These are phyloP conservation scores for Phytophthora megakarya DNA, from an alignment of 352 stramenopile genomes.

Conservation along the genomic window DNA sequence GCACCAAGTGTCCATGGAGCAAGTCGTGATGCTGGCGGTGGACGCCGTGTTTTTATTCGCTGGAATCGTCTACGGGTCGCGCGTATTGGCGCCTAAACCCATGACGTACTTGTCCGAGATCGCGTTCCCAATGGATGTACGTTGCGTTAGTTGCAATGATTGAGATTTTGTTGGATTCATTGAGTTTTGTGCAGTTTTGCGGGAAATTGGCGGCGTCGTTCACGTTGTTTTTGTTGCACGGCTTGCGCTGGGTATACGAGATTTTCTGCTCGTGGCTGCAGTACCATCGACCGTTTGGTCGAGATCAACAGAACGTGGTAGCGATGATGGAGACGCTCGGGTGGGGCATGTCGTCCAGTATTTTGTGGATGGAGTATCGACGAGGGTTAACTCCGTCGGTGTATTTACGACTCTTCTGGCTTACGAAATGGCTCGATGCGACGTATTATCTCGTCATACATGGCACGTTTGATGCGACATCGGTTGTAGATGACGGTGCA, in stretches of 20 bases:
- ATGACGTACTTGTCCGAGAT: conserved; percentile 86
- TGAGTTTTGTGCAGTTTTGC: too few relatives aligned
- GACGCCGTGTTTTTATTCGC: conserved; percentile 58
- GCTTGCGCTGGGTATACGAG: conserved; percentile 56
- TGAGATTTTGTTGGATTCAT: conserved; percentile 3
- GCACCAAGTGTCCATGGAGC: conserved; percentile 26
- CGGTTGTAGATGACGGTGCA: background rate
- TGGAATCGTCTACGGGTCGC: conserved; percentile 54
- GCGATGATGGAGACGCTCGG: conserved; percentile 56
- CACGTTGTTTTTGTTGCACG: conserved; percentile 52
- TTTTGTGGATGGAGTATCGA: conserved; percentile 83
- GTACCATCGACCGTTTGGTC: conserved; percentile 31
- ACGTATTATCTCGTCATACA: conserved; percentile 54
- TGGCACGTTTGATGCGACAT: conserved; percentile 23
- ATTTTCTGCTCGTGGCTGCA: conserved; percentile 47
- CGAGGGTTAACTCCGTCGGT: conserved; percentile 58
- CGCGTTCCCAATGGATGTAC: conserved; percentile 67
- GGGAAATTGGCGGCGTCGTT: conserved; percentile 60
- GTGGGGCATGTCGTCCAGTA: conserved; percentile 48
- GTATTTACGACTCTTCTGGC: conserved; percentile 66
- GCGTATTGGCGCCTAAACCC: conserved; percentile 55
- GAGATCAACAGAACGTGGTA: conserved; percentile 43
- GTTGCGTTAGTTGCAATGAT: background rate
- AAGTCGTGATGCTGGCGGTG: conserved; percentile 32
- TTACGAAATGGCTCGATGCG: conserved; percentile 56